phyloP scores from a whole-genome alignment of 495 filamentous ascomycete genomes.

The Neurospora pannonica region DNA sequence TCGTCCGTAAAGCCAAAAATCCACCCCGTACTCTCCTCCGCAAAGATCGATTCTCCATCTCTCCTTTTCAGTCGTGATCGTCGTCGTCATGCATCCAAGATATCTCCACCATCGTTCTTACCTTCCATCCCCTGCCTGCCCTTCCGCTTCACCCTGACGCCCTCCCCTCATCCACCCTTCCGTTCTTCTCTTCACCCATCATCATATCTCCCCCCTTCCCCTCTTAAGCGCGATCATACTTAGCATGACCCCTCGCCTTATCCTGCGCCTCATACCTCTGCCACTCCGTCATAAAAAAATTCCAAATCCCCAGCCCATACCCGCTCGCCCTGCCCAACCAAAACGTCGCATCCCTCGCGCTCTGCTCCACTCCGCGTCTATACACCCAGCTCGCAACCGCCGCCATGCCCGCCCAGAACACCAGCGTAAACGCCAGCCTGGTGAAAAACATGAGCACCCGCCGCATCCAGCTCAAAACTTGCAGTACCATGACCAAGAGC shows the following conservation, averaged over 20 bases:
- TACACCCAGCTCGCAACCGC: conserved; percentile 47
- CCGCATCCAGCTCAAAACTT: conserved; percentile 56
- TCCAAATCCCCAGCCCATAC: conserved; percentile 42
- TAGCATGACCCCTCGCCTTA: not conserved
- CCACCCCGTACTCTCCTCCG: not conserved
- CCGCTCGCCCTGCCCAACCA: conserved; percentile 24
- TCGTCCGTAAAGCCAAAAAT: not conserved
- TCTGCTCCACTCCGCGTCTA: conserved; percentile 53
- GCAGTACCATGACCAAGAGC: conserved; percentile 49
- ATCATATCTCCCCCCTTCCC: not conserved
- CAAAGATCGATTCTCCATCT: not conserved
- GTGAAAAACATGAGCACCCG: conserved; percentile 67
- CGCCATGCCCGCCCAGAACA: conserved; percentile 49
- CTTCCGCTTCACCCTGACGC: not conserved
- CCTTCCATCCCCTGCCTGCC: not conserved
- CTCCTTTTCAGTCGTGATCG: not conserved
- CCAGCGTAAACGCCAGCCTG: conserved; percentile 44
- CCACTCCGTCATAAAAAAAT: conserved; percentile 51
- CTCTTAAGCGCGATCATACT: not conserved
- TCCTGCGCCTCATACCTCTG: conserved; percentile 33
- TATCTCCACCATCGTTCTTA: not conserved
- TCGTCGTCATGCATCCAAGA: not conserved
- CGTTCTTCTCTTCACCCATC: not conserved
- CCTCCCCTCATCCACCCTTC: not conserved
- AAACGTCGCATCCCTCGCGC: conserved; percentile 42